Evolutionary conservation across 2,329 filamentous ascomycete species (phyloP).

Genomic region (Chaetomiaceae sp.): DNA sequence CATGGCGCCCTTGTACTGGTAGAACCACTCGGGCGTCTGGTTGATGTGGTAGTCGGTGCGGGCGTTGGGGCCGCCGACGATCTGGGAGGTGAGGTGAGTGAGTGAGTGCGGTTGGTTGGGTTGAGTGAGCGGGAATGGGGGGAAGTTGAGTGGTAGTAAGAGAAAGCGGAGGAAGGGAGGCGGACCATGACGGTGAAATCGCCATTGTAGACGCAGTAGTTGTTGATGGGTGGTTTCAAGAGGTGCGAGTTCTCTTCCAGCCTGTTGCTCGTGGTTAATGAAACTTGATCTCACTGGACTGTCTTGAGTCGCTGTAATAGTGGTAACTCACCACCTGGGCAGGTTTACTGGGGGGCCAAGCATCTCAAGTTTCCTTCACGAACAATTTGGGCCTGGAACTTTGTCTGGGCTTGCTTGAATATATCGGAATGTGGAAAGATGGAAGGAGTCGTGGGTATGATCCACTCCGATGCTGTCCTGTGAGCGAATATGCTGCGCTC

Average conservation of each 20-base stretch:
- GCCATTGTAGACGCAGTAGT: constrained; percentile 92
- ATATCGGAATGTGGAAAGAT: too few species aligned
- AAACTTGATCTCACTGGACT: too few species aligned
- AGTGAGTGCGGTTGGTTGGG: too few species aligned
- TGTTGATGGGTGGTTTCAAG: constrained; percentile 89
- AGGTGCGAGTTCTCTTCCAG: constrained; percentile 87
- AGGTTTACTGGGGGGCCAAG: constrained; percentile 48
- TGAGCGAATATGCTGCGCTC: not conserved
- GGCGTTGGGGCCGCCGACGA: constrained; percentile 88
- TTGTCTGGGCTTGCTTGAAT: too few species aligned
- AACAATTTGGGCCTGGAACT: too few species aligned
- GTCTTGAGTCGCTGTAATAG: too few species aligned
- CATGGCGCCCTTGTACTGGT: constrained; percentile 91
- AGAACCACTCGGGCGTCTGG: constrained; percentile 94
- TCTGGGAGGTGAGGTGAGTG: constrained; percentile 18
- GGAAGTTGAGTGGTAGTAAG: not conserved
- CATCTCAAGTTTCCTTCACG: constrained; percentile 30
- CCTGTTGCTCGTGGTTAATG: constrained; percentile 46
- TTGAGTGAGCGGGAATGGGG: too few species aligned
- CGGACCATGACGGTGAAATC: constrained; percentile 73
- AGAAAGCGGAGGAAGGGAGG: not conserved
- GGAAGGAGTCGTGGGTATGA: too few species aligned
- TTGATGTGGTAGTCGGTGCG: constrained; percentile 99
- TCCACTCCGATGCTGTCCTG: not conserved
- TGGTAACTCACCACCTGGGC: constrained; percentile 48